Conservation (phyloP, 2,329 filamentous ascomycete species). For the Aspergillus aculeatus region DNA sequence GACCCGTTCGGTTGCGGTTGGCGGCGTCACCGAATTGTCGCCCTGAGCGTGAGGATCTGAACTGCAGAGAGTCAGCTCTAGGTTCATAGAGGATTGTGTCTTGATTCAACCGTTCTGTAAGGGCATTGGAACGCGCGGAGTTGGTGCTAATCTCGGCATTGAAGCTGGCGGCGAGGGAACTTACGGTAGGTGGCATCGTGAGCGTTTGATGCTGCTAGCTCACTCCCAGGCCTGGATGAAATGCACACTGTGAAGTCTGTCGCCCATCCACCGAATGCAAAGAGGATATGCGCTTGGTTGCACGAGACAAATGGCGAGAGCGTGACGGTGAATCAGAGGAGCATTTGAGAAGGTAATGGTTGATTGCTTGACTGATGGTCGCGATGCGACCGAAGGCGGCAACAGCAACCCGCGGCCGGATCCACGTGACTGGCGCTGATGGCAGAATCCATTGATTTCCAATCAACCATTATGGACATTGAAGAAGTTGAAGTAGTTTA, state of each 20-base stretch:
- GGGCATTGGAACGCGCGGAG: not conserved
- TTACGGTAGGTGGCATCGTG: constrained; percentile 38
- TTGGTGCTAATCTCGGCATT: not conserved
- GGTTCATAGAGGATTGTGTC: not conserved
- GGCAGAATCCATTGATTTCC: not conserved
- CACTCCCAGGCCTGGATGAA: constrained; percentile 9
- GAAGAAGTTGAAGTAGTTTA: not conserved
- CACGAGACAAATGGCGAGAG: not conserved
- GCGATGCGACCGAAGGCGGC: constrained; percentile 6
- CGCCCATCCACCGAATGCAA: not conserved
- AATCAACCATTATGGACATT: not conserved
- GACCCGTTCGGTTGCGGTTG: constrained; percentile 43
- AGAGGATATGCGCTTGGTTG: constrained; percentile 4
- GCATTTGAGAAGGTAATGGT: not conserved
- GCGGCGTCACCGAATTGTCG: constrained; percentile 53
- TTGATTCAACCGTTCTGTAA: not conserved
- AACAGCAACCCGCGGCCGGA: not conserved
- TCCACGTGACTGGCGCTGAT: not conserved
- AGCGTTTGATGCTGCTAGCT: constrained; percentile 14
- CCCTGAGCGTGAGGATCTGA: constrained; percentile 57
- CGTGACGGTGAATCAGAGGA: not conserved
- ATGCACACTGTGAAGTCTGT: not conserved
- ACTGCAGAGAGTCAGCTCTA: constrained; percentile 40
- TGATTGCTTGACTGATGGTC: not conserved
- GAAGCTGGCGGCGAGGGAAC: constrained; percentile 19